Base-by-base conservation (phyloP, 1,139 yeast species). In the Suhomyces guaymorum region DNA sequence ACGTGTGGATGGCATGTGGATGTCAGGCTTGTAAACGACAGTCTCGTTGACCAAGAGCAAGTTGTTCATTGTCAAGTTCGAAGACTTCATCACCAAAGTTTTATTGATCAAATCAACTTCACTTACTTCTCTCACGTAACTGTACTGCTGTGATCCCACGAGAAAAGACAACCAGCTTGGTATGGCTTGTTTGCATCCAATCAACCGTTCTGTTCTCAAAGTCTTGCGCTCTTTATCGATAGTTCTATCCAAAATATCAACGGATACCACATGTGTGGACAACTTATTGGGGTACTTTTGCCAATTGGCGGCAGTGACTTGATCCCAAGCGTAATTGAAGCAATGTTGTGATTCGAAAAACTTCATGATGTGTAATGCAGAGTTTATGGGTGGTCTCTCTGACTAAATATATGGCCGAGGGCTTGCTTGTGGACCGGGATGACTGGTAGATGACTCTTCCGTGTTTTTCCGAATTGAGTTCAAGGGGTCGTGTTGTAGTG, bases 261-360 rank as follows among this genome's bases (percentile, higher is more conserved):
- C 97, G 1, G 95, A 94, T 12, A 88, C 82, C n/a, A 92, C 98
- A 62, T 92, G 98, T 1, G 95, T 77, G 6, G 96, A 82, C 43
- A 83, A 71, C 52, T 89, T 95, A 47, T 92, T 92, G 11, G 98
- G 98, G 61, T 92, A 92, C 54, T 92, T 92, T 47, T 79, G 81
- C 98, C 98, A 92, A 60, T 92, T 90, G 40, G 97, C 97, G 0
- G 95, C 90, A 1, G 96, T 85, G 13, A 92, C 96, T 53, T 87
- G 89, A 25, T 85, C 95, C 97, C 97, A 90, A 0, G 95, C 78
- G 53, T 90, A 90, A 42, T 78, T 67, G 59, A 88, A 90, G 23
- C 63, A 66, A 56, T 85, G 92, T 15, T 70, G 59, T 26, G 86
- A 74, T 33, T 78, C 78, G 54, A 87, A 89, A 38, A 89, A 70